A percentile compares a stretch with the other conserved stretches of the same genome.
Conservation (phyloP, 345 rosid genomes). For the Brassica cretica region DNA sequence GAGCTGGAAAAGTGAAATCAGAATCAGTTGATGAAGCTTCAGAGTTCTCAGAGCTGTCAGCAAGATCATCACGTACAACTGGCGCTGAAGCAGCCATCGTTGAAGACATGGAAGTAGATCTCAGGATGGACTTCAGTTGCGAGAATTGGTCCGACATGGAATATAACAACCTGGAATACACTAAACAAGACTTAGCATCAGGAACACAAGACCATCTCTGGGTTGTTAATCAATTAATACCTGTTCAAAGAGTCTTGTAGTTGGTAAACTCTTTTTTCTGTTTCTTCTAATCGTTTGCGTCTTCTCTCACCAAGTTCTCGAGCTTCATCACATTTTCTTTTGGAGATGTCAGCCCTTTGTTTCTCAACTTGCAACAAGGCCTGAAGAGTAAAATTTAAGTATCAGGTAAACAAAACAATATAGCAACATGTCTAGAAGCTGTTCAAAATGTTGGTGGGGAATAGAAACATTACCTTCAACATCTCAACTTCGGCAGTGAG, state of each 20-base stretch:
- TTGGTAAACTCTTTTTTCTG: slow-evolving; percentile 69
- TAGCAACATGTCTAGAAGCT: slow-evolving; percentile 9
- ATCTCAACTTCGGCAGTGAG: slow-evolving; percentile 56
- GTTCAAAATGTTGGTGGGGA: slow-evolving; percentile 2
- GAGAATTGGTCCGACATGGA: slow-evolving; percentile 85
- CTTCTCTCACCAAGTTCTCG: slow-evolving; percentile 66
- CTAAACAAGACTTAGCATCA: slow-evolving; percentile 66
- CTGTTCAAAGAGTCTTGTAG: slow-evolving; percentile 82
- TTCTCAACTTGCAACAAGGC: slow-evolving; percentile 58
- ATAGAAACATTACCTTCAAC: slow-evolving; percentile 58
- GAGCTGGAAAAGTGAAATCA: slow-evolving; percentile 66
- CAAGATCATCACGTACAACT: slow-evolving; percentile 45
- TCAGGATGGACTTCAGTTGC: slow-evolving; percentile 64
- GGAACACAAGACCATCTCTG: slow-evolving; percentile 8
- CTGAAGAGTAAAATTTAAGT: slow-evolving; percentile 35
- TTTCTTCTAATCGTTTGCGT: slow-evolving; percentile 67
- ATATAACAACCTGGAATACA: slow-evolving; percentile 80
- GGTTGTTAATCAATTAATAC: slow-evolving; percentile 28
- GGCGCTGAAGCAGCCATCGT: slow-evolving; percentile 43
- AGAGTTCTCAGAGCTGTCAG: slow-evolving; percentile 56
- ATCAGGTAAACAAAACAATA: not conserved
- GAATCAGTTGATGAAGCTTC: slow-evolving; percentile 69
- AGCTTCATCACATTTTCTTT: slow-evolving; percentile 62
- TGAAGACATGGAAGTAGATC: slow-evolving; percentile 54
- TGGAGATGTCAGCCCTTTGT: slow-evolving; percentile 74